phyloP scores from a whole-genome alignment of 805 yeast species.

The Lachancea meyersii region DNA sequence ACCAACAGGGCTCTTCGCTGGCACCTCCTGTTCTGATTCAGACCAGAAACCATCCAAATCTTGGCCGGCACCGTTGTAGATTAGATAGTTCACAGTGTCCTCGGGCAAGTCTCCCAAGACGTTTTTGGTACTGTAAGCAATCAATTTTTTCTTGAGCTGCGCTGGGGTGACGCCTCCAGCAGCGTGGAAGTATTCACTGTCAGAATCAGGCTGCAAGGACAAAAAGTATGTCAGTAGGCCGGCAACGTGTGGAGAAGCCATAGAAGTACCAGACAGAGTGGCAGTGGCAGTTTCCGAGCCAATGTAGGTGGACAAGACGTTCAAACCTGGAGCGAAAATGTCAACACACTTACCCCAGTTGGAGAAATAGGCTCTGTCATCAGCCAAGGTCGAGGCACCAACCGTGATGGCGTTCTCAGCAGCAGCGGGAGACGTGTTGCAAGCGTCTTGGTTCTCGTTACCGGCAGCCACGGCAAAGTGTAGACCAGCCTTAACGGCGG shows the following conservation, averaged over 20 bases:
- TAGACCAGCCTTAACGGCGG: slow-evolving; percentile 82
- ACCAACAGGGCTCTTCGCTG: not conserved
- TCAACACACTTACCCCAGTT: slow-evolving; percentile 96
- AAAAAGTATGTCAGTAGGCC: slow-evolving; percentile 87
- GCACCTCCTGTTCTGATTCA: not conserved
- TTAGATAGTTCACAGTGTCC: slow-evolving; percentile 71
- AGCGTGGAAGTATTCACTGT: slow-evolving; percentile 54
- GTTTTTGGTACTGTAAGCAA: slow-evolving; percentile 59
- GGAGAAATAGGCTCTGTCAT: slow-evolving; percentile 89
- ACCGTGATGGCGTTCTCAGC: slow-evolving; percentile 83
- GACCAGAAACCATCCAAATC: slow-evolving; percentile 62
- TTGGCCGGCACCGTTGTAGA: slow-evolving; percentile 78
- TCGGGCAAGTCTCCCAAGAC: slow-evolving; percentile 56
- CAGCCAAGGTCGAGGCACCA: slow-evolving; percentile 88
- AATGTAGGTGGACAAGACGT: slow-evolving; percentile 76
- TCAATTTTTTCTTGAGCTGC: slow-evolving; percentile 69
- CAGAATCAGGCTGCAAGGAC: slow-evolving; percentile 73
- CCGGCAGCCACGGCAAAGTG: slow-evolving; percentile 97
- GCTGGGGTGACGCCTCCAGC: slow-evolving; percentile 56
- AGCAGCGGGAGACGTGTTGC: slow-evolving; percentile 86
- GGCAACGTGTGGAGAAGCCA: slow-evolving; percentile 96
- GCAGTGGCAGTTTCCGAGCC: slow-evolving; percentile 75
- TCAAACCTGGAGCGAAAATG: slow-evolving; percentile 93
- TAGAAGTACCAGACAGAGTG: slow-evolving; percentile 88
- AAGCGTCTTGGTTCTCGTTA: slow-evolving; percentile 88